Evolutionary conservation across 345 rosid species (phyloP), one percentile per base, ranked within the genome.

Genomic region (Populus euphratica): DNA sequence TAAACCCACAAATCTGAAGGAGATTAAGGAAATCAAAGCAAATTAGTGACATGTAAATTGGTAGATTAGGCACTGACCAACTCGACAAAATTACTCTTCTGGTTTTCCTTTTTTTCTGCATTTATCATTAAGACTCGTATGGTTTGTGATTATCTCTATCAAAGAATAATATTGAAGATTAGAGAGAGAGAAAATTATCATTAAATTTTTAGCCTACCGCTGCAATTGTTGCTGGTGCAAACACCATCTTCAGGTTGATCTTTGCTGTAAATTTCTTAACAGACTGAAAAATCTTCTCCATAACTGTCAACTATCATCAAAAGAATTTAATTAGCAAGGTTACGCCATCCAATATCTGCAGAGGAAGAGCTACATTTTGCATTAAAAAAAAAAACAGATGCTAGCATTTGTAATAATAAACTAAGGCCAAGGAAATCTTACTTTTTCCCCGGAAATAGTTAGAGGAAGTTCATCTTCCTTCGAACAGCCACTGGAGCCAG

Each of bases 1-100:
- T 20, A 36, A 85, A 83, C 29, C 90, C 88, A 21, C 31, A 49
- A 72, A 80, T 76, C 87, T 85, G 39, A 31, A 65, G 12, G 14
- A 43, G n/a, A 61, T 56, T 14, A 12, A 47, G 18, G 52, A 47
- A 47, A 47, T 14, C 6, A 18, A 16, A 14, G 18, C 52, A 14
- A 47, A 14, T 47, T 47, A 47, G 6, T 47, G 16, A 4, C 18
- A 47, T 47, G 52, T 47, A 14, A 18, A 10, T 47, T 47, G 52
- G 52, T 14, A 47, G 52, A 47, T 47, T 43, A 43, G 2, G 47
- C 52, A 14, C 52, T 14, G 52, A 47, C 52, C 18, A 47, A 47
- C 52, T 47, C 18, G 6, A 47, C 18, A 47, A 47, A 14, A 47
- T 0, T 47, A 1, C 10, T 47, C 52, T 47, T 14, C 20, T 14